Evolutionary conservation across 2,329 filamentous ascomycete species (phyloP).

Genomic region (Thyridium curvatum): DNA sequence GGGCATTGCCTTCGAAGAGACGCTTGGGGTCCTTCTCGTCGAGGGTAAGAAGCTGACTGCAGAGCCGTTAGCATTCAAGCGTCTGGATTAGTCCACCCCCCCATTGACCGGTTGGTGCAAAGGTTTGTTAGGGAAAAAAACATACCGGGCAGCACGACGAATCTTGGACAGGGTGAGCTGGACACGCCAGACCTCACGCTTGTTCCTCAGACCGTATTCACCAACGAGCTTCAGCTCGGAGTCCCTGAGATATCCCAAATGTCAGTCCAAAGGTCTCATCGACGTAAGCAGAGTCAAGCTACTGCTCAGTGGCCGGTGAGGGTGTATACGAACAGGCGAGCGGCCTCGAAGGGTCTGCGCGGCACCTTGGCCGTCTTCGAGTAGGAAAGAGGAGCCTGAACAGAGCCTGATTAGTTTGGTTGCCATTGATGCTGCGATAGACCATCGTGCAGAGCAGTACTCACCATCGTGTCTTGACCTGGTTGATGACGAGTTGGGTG

Average conservation of each 20-base stretch:
- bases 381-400: conserved; percentile 60
- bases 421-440: too few relatives aligned
- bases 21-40: conserved; percentile 99
- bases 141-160: conserved; percentile 99
- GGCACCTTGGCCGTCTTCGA: conserved; percentile 99
- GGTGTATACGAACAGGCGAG: conserved; percentile 87
- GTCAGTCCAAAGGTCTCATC: conserved; percentile 70
- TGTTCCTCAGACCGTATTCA: conserved; percentile 99
- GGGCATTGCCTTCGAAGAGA: conserved; percentile 99
- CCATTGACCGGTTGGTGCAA: background rate
- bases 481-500: too few relatives aligned
- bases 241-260: conserved; percentile 63
- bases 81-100: conserved; percentile 14
- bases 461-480: too few relatives aligned
- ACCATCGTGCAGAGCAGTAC: too few relatives aligned
- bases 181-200: conserved; percentile 99
- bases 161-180: conserved; percentile 99
- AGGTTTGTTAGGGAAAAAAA: conserved; percentile 4
- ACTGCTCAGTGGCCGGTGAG: conserved; percentile 74
- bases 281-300: conserved; percentile 98
- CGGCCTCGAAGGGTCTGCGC: conserved; percentile 92
- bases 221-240: conserved; percentile 99
- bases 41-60: conserved; percentile 97
- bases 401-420: too few relatives aligned
- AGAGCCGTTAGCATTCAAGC: conserved; percentile 4